These are phyloP conservation scores for Silene noctiflora DNA, from an alignment of 179 eudicot genomes.

Conservation along the genomic window DNA sequence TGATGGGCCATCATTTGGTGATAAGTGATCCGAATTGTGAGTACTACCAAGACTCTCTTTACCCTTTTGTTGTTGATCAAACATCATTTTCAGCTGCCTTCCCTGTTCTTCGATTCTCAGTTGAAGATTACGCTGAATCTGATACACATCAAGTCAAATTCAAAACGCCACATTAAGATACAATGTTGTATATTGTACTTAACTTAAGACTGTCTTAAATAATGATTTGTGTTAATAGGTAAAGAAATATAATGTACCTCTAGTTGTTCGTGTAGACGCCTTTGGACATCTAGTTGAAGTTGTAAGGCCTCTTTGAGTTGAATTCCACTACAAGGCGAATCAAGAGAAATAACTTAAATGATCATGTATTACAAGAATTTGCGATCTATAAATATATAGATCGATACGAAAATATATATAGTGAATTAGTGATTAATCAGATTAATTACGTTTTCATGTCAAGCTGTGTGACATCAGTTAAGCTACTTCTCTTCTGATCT, in stretches of 20 bases:
- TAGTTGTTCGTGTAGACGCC: slow-evolving; percentile 79
- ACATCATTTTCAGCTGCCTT: slow-evolving; percentile 68
- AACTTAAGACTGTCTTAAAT: no score
- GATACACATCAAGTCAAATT: slow-evolving; percentile 2
- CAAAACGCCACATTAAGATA: not conserved
- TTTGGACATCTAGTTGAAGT: slow-evolving; percentile 81
- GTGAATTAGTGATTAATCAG: not conserved
- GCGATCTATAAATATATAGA: no score
- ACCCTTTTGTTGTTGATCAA: slow-evolving; percentile 61
- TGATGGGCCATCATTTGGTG: slow-evolving; percentile 29
- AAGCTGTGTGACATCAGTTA: slow-evolving; percentile 36
- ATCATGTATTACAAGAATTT: not conserved
- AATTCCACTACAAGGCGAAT: slow-evolving; percentile 39
- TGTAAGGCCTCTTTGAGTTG: slow-evolving; percentile 77
- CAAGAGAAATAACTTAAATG: not conserved
- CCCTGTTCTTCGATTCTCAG: slow-evolving; percentile 85
- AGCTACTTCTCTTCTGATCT: slow-evolving; percentile 37
- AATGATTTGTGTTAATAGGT: not conserved
- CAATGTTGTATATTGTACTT: not conserved
- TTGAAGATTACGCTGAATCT: slow-evolving; percentile 76
- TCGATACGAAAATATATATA: no score
- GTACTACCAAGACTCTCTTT: slow-evolving; percentile 27
- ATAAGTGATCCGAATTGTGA: slow-evolving; percentile 27
- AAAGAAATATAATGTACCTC: slow-evolving; percentile 43
- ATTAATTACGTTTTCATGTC: slow-evolving; percentile 49